These are phyloP conservation scores for Xylaria sp. DNA, from an alignment of 495 filamentous ascomycete genomes.

Conservation along the genomic window DNA sequence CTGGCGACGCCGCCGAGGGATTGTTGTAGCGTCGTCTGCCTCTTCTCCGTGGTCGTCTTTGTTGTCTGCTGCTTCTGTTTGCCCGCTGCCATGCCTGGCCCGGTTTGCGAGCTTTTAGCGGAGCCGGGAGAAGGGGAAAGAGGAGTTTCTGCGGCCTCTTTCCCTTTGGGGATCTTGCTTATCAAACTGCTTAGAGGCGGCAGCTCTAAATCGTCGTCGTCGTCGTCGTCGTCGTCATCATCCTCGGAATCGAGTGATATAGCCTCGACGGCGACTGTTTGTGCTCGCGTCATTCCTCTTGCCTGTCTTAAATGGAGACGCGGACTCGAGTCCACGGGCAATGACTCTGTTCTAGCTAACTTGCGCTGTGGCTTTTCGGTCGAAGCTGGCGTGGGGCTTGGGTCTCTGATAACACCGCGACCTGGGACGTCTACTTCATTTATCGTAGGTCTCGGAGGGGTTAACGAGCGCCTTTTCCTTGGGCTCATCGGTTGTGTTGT, in stretches of 20 bases:
- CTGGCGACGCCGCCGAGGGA: slow-evolving; percentile 15
- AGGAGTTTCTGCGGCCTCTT: neutral
- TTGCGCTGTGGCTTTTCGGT: slow-evolving; percentile 33
- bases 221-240: slow-evolving; percentile 43
- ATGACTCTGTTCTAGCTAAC: slow-evolving; percentile 36
- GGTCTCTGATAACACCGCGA: slow-evolving; percentile 4
- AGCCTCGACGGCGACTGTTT: slow-evolving; percentile 50
- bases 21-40: slow-evolving; percentile 28
- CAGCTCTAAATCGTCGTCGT: slow-evolving; percentile 40
- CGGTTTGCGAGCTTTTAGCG: neutral
- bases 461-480: slow-evolving; percentile 25
- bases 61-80: neutral
- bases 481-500: neutral
- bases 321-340: slow-evolving; percentile 27
- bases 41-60: slow-evolving; percentile 17
- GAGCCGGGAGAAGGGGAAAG: neutral
- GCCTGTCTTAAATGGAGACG: slow-evolving; percentile 19
- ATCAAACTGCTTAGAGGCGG: slow-evolving; percentile 34
- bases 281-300: slow-evolving; percentile 51
- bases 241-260: slow-evolving; percentile 37
- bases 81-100: neutral
- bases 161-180: slow-evolving; percentile 18
- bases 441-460: slow-evolving; percentile 20
- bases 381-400: slow-evolving; percentile 31
- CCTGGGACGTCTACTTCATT: neutral